Evolutionary conservation across 2,329 filamentous ascomycete genomes (phyloP).

Genomic region (Teratosphaeria destructans): DNA sequence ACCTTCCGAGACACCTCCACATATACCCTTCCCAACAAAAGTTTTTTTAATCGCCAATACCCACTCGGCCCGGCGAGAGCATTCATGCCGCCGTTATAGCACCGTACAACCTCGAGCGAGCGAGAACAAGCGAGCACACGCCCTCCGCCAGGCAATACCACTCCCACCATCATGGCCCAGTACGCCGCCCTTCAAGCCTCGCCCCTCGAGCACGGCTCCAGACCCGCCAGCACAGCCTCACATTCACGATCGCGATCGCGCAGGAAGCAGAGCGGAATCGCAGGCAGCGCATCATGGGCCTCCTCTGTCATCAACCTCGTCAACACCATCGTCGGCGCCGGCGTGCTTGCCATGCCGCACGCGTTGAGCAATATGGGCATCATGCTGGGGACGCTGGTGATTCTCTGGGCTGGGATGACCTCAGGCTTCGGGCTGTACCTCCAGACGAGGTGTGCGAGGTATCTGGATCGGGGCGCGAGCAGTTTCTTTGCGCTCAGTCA

Average conservation of each 20-base stretch:
- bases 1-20: not conserved
- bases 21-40: no score
- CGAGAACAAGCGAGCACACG: not conserved
- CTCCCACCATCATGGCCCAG: slow-evolving; percentile 29
- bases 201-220: slow-evolving; percentile 27
- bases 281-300: slow-evolving; percentile 72
- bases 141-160: not conserved
- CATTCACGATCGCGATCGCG: slow-evolving; percentile 35
- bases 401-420: slow-evolving; percentile 82
- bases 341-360: slow-evolving; percentile 89
- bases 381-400: slow-evolving; percentile 68
- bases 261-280: slow-evolving; percentile 60
- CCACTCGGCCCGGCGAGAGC: not conserved
- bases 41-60: not conserved
- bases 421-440: slow-evolving; percentile 91
- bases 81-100: not conserved
- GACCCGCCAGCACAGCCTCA: slow-evolving; percentile 29
- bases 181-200: slow-evolving; percentile 36
- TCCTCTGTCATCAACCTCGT: slow-evolving; percentile 92
- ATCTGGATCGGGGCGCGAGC: slow-evolving; percentile 76
- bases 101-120: not conserved
- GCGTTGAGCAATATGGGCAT: slow-evolving; percentile 95
- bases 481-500: slow-evolving; percentile 97
- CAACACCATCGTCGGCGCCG: slow-evolving; percentile 94
- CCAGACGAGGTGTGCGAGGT: slow-evolving; percentile 83